Evolutionary conservation across 2,329 filamentous ascomycete species (phyloP).

Genomic region (Epichloe scottii): DNA sequence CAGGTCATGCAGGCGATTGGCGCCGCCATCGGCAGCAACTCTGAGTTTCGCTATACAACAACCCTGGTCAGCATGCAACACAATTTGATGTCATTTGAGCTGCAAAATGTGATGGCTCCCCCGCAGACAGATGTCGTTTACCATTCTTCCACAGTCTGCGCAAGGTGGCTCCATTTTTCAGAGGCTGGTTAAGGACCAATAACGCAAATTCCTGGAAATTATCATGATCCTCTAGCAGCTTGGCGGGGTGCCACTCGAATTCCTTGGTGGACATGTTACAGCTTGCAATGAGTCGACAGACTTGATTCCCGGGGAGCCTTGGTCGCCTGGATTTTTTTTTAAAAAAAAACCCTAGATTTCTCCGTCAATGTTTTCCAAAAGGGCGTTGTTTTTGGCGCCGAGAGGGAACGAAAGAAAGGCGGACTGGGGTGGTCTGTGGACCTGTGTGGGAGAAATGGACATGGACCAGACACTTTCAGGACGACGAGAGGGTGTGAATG

Average conservation of each 20-base stretch:
- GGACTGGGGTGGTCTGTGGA: too few species aligned
- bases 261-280: conserved; percentile 12
- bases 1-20: conserved; percentile 55
- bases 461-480: too few species aligned
- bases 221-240: conserved; percentile 22
- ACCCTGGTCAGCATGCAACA: neutral
- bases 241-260: conserved; percentile 29
- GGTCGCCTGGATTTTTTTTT: too few species aligned
- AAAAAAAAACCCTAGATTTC: too few species aligned
- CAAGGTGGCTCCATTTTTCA: conserved; percentile 32
- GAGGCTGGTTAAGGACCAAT: conserved; percentile 39
- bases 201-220: conserved; percentile 28
- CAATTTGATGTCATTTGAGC: too few species aligned
- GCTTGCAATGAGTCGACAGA: neutral
- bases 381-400: neutral
- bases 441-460: too few species aligned
- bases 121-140: conserved; percentile 14
- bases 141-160: conserved; percentile 37
- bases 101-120: too few species aligned
- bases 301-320: too few species aligned
- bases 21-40: conserved; percentile 84
- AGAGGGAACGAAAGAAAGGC: neutral
- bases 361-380: neutral
- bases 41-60: conserved; percentile 44
- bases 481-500: too few species aligned